phyloP scores from a whole-genome alignment of 768 basidiomycete species.

The Lactifluus piperatus region DNA sequence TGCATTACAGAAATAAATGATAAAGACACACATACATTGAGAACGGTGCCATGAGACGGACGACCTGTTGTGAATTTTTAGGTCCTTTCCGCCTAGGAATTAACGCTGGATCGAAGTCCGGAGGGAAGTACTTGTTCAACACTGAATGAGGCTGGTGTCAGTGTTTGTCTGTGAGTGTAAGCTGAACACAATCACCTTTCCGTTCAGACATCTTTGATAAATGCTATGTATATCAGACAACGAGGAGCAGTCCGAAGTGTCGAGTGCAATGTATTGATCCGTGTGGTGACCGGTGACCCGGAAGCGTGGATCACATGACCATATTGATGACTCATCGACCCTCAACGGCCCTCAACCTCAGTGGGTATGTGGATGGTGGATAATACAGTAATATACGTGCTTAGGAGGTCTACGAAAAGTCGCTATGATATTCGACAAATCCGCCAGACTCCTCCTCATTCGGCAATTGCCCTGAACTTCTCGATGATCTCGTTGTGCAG shows the following conservation, averaged over 20 bases:
- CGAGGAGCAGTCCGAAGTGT: no score
- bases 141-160: slow-evolving; percentile 38
- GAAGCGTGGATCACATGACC: neutral
- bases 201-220: slow-evolving; percentile 65
- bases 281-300: no score
- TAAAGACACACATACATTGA: slow-evolving; percentile 61
- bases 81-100: slow-evolving; percentile 86
- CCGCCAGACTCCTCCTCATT: slow-evolving; percentile 34
- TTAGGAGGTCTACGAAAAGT: neutral
- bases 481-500: slow-evolving; percentile 84
- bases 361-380: no score
- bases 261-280: no score
- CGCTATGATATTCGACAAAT: neutral
- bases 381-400: neutral
- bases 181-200: slow-evolving; percentile 44
- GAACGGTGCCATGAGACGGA: slow-evolving; percentile 98
- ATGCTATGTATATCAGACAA: neutral
- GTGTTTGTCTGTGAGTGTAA: neutral
- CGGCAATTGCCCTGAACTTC: slow-evolving; percentile 81
- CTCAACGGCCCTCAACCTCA: no score
- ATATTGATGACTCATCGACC: neutral
- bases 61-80: slow-evolving; percentile 94
- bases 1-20: neutral
- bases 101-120: slow-evolving; percentile 96
- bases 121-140: slow-evolving; percentile 93